Percentiles rank a stretch among this genome's conserved stretches.
These are phyloP conservation scores for Colletotrichum musicola DNA, from an alignment of 2,329 filamentous ascomycete genomes.

Conservation along the genomic window DNA sequence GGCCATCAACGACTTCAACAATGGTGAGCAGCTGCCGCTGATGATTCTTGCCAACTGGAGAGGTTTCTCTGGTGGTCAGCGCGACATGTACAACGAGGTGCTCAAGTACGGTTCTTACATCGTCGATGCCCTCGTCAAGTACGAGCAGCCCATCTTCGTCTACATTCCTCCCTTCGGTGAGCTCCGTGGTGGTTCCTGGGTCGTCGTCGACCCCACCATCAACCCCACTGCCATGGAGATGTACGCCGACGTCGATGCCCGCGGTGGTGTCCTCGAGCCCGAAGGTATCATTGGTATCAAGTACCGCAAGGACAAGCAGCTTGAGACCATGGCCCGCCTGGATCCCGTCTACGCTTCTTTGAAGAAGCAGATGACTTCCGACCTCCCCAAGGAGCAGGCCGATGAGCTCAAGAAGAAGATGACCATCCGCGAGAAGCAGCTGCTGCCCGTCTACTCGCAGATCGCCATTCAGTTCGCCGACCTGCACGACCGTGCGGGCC, in stretches of 20 bases:
- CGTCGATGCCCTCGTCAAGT: conserved; percentile 97
- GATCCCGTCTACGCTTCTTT: conserved; percentile 87
- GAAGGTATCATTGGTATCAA: conserved; percentile 99
- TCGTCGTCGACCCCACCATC: conserved; percentile 98
- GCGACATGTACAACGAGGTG: conserved; percentile 99
- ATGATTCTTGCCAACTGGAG: conserved; percentile 99
- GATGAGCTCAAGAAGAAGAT: conserved; percentile 87
- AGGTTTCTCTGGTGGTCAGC: conserved; percentile 99
- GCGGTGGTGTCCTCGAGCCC: conserved; percentile 96
- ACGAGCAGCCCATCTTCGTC: conserved; percentile 97
- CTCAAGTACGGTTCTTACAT: conserved; percentile 99
- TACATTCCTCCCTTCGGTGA: conserved; percentile 98
- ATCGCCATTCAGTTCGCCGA: conserved; percentile 98
- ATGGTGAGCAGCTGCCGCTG: conserved; percentile 95
- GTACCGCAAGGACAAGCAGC: conserved; percentile 96
- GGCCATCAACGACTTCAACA: conserved; percentile 98
- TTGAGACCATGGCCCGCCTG: conserved; percentile 96
- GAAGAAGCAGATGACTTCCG: conserved; percentile 80
- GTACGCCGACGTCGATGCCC: conserved; percentile 96
- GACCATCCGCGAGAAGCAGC: conserved; percentile 84
- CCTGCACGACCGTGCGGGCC: conserved; percentile 94
- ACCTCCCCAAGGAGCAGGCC: conserved; percentile 79
- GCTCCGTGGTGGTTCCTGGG: conserved; percentile 98
- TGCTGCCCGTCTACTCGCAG: conserved; percentile 93
- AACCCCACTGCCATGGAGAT: conserved; percentile 98